These are phyloP conservation scores for Boletus mariae DNA, from an alignment of 1,284 basidiomycete species.

Conservation along the genomic window DNA sequence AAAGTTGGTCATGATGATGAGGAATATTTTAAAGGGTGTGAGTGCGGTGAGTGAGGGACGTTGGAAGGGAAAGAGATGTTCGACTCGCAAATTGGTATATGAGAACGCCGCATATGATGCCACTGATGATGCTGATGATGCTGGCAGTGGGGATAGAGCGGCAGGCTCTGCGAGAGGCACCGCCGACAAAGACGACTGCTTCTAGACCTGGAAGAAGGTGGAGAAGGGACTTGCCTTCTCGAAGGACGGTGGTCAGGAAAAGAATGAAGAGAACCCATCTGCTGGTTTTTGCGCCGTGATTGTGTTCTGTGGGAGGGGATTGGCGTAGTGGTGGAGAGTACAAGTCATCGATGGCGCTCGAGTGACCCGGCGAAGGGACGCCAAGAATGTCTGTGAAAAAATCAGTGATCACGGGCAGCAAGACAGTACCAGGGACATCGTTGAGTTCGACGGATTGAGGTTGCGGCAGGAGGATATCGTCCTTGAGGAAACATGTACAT, in stretches of 20 bases:
- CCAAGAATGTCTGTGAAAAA: no score
- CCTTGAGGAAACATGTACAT: no score
- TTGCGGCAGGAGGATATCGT: no score
- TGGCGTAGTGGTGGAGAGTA: not conserved
- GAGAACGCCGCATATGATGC: slow-evolving; percentile 48
- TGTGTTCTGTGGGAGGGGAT: slow-evolving; percentile 29
- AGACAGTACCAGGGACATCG: no score
- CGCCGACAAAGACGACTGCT: slow-evolving; percentile 90
- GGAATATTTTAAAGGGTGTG: no score
- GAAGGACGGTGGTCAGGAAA: slow-evolving; percentile 84
- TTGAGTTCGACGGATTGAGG: no score
- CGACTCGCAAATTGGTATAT: slow-evolving; percentile 37
- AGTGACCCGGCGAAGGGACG: no score
- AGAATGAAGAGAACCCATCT: slow-evolving; percentile 87
- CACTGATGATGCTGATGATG: slow-evolving; percentile 77
- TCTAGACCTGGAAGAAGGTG: slow-evolving; percentile 58
- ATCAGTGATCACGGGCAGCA: no score
- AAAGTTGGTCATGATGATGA: no score
- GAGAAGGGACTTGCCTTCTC: slow-evolving; percentile 62
- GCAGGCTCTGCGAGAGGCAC: slow-evolving; percentile 82
- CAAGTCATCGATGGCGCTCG: slow-evolving; percentile 4
- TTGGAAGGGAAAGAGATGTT: slow-evolving; percentile 24
- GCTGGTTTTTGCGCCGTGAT: slow-evolving; percentile 48
- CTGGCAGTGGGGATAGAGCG: slow-evolving; percentile 84
- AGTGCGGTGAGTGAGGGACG: no score